A percentile compares a stretch with the other conserved stretches of the same genome.
phyloP scores from a whole-genome alignment of 2,329 filamentous ascomycete species.

The Ceratocystis harringtonii region DNA sequence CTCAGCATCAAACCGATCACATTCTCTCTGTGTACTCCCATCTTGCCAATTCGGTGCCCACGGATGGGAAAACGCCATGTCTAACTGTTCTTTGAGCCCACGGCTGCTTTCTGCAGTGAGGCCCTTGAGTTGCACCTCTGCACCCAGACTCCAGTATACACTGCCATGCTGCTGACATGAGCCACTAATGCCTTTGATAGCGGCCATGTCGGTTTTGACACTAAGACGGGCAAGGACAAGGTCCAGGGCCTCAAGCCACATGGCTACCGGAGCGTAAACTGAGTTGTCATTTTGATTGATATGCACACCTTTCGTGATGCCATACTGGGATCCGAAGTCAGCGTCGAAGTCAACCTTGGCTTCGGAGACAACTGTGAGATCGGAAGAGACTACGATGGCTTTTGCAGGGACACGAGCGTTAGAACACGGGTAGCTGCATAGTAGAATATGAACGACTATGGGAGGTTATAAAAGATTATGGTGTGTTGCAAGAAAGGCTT shows the following conservation, averaged over 20 bases:
- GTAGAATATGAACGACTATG: too few species aligned
- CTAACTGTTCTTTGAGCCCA: constrained; percentile 57
- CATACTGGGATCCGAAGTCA: constrained; percentile 59
- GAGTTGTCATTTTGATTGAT: constrained; percentile 70
- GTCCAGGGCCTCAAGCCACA: constrained; percentile 91
- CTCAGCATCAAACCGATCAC: constrained; percentile 66
- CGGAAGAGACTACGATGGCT: constrained; percentile 73
- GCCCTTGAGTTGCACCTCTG: constrained; percentile 45
- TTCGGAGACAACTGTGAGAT: constrained; percentile 65
- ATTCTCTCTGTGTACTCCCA: constrained; percentile 82
- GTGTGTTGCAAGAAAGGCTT: background rate
- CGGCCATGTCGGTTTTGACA: constrained; percentile 47
- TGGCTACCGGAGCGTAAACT: constrained; percentile 79
- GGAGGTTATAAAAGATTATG: too few species aligned
- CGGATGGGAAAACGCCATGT: constrained; percentile 60
- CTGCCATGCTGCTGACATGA: constrained; percentile 97
- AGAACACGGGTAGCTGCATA: background rate
- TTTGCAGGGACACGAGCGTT: constrained; percentile 10
- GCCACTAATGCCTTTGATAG: constrained; percentile 70
- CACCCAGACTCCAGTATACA: constrained; percentile 72
- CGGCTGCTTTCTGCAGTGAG: constrained; percentile 40
- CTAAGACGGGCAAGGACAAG: constrained; percentile 64
- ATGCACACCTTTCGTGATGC: constrained; percentile 74
- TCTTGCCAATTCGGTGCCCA: constrained; percentile 98
- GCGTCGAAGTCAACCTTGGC: constrained; percentile 92